Evolutionary conservation across 1,284 basidiomycete genomes (phyloP).

Genomic region (Ustilago cynodontis): DNA sequence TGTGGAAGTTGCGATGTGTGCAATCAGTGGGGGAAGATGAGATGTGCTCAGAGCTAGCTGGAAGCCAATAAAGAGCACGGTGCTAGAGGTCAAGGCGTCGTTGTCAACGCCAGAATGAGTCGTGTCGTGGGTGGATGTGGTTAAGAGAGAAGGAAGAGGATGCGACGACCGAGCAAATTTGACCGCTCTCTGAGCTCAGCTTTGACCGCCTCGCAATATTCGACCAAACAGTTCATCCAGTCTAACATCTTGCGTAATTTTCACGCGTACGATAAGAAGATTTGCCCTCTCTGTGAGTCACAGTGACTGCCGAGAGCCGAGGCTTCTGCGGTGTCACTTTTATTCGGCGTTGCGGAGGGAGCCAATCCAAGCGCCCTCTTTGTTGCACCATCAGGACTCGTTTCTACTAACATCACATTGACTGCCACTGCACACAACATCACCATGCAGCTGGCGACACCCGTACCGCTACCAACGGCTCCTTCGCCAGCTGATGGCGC

Average conservation of each 20-base stretch:
- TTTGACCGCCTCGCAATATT: not conserved
- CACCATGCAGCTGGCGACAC: conserved; percentile 27
- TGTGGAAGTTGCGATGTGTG: not conserved
- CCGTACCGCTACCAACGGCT: conserved; percentile 25
- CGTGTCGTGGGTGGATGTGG: conserved; percentile 35
- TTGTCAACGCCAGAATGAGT: conserved; percentile 17
- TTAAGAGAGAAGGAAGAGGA: conserved; percentile 13
- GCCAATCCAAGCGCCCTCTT: not conserved
- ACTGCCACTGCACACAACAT: not conserved
- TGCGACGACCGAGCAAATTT: not conserved
- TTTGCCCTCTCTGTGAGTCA: conserved; percentile 1
- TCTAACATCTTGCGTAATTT: not conserved
- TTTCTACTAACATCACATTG: not conserved
- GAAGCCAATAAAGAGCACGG: conserved; percentile 18
- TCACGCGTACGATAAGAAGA: conserved; percentile 14
- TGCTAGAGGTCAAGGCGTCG: conserved; percentile 24
- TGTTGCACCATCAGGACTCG: not conserved
- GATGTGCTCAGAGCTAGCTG: conserved; percentile 12
- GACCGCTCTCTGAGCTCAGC: not conserved
- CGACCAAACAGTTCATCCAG: no score
- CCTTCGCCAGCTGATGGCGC: conserved; percentile 20
- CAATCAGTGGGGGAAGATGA: not conserved
- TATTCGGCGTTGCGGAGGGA: conserved; percentile 10
- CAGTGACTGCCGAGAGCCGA: not conserved
- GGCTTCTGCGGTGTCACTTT: not conserved